Evolutionary conservation across 176 grass and related monocot genomes (phyloP).

Genomic region (Eragrostis curvula): DNA sequence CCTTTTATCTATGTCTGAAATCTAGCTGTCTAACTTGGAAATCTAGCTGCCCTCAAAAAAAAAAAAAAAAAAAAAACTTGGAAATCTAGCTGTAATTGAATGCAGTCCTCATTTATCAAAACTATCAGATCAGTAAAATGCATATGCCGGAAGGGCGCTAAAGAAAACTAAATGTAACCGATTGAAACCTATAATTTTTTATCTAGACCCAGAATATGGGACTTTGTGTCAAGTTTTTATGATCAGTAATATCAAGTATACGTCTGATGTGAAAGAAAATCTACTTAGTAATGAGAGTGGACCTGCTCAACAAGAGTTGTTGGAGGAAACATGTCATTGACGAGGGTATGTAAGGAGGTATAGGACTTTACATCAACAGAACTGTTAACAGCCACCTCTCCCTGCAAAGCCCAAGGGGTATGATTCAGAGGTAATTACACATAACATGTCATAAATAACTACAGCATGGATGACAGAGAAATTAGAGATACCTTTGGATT

Average conservation of each 20-base stretch:
- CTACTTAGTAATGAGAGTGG: conserved; percentile 16
- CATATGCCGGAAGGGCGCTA: neutral
- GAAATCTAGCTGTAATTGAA: no score
- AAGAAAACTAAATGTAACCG: conserved; percentile 20
- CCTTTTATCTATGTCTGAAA: neutral
- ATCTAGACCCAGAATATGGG: neutral
- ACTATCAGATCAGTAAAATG: neutral
- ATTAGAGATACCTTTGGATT: conserved; percentile 80
- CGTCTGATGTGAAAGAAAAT: neutral
- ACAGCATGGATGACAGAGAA: neutral
- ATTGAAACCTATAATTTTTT: neutral
- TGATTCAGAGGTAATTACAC: conserved; percentile 15
- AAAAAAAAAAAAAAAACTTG: no score
- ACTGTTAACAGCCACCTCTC: conserved; percentile 94
- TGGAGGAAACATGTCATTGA: conserved; percentile 98
- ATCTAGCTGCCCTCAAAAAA: no score
- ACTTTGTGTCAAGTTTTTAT: neutral
- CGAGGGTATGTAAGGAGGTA: conserved; percentile 97
- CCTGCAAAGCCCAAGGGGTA: conserved; percentile 52
- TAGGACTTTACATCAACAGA: conserved; percentile 93
- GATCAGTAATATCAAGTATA: neutral
- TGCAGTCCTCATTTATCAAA: no score
- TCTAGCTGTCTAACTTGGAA: no score
- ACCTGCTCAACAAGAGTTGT: conserved; percentile 99
- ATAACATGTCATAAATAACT: conserved; percentile 26